Conservation (phyloP, 2,329 filamentous ascomycete species). For the Seiridium unicorne region DNA sequence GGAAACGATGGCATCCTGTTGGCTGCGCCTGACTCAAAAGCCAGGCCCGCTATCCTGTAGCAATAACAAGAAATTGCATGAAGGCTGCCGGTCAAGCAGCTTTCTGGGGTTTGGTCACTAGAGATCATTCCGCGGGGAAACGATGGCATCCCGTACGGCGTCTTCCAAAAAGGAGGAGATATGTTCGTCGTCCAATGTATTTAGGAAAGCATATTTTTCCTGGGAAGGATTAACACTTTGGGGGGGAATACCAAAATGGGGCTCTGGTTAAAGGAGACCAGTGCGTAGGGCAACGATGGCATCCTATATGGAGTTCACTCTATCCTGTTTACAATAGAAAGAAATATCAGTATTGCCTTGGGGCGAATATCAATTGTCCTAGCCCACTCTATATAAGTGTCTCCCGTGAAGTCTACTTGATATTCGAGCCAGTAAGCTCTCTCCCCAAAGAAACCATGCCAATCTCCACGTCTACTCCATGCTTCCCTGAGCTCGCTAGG, state of each 20-base stretch:
- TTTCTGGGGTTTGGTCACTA: constrained; percentile 16
- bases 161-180: not conserved
- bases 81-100: constrained; percentile 9
- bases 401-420: no score
- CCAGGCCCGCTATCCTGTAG: constrained; percentile 10
- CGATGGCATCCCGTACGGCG: constrained; percentile 26
- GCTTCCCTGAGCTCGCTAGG: no score
- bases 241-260: not conserved
- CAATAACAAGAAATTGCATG: constrained; percentile 4
- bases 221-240: not conserved
- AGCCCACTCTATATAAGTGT: not conserved
- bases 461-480: no score
- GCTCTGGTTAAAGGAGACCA: constrained; percentile 15
- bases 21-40: not conserved
- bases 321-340: constrained; percentile 8
- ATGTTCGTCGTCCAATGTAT: constrained; percentile 7
- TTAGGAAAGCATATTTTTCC: not conserved
- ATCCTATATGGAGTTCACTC: constrained; percentile 18
- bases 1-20: constrained; percentile 32
- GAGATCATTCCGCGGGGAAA: constrained; percentile 21
- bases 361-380: not conserved
- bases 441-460: no score
- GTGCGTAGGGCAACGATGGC: constrained; percentile 27
- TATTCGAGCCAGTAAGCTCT: no score
- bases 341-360: not conserved